Evolutionary conservation across 805 yeast genomes (phyloP).

Genomic region (Yarrowia sp.): DNA sequence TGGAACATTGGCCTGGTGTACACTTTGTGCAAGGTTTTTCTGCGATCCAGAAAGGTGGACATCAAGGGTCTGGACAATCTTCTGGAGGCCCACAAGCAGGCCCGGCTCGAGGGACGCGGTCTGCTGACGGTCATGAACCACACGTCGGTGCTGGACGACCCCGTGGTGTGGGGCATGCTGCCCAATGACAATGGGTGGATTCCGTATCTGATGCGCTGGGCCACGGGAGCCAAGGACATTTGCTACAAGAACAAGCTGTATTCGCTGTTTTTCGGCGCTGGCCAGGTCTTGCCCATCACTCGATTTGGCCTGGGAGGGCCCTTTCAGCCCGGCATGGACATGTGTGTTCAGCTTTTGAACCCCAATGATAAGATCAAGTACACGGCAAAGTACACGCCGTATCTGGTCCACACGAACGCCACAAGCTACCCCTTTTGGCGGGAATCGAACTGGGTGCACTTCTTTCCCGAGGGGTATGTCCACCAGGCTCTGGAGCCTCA

Average conservation of each 20-base stretch:
- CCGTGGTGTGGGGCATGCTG: conserved; percentile 83
- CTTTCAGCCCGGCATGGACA: conserved; percentile 88
- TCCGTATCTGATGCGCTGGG: conserved; percentile 83
- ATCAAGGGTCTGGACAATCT: conserved; percentile 68
- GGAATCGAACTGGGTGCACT: conserved; percentile 73
- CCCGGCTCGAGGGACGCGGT: conserved; percentile 73
- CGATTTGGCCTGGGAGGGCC: conserved; percentile 88
- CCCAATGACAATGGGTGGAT: conserved; percentile 72
- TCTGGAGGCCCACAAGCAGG: conserved; percentile 66
- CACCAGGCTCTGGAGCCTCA: conserved; percentile 74
- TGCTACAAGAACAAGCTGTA: conserved; percentile 61
- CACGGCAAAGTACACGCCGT: conserved; percentile 13
- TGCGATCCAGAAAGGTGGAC: conserved; percentile 1
- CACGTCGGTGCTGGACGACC: conserved; percentile 77
- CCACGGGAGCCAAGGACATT: conserved; percentile 89
- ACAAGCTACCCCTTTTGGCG: conserved; percentile 34
- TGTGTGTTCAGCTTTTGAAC: conserved; percentile 77
- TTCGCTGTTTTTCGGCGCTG: conserved; percentile 73
- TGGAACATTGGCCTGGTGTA: conserved; percentile 36
- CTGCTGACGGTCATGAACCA: conserved; percentile 90
- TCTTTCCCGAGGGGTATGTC: conserved; percentile 95
- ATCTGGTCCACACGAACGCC: conserved; percentile 34
- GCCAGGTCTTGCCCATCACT: conserved; percentile 85
- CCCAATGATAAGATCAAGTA: conserved; percentile 29
- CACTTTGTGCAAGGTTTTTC: conserved; percentile 26